Evolutionary conservation across 441 rosid genomes (phyloP), one percentile per base, ranked within the genome.

Genomic region (Viola pubescens): DNA sequence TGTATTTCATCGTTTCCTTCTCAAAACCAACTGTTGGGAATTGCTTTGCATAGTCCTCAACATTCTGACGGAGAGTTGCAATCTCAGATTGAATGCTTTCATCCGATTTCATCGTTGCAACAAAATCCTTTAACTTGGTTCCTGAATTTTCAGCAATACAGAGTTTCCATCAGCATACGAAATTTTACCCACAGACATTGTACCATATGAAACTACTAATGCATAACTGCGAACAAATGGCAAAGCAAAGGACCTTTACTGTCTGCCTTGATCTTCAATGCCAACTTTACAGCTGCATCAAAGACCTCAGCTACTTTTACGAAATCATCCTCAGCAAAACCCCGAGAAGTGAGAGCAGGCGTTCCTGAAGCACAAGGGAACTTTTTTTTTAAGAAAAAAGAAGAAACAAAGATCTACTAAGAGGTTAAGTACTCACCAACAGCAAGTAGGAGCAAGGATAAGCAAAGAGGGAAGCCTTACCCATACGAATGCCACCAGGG

Each of bases 401-500:
- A 42, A 48, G 34, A 26, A 1, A 26, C 34, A 26, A 26, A 26
- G 34, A 26, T 26, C 34, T 26, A 26, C 34, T 26, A 26, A 26
- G 34, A 26, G 34, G 34, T 26, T 26, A 26, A 26, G 34, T 4
- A 9, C 9, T n/a, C 44, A 44, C 51, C 13, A 52, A 53, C 10
- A 39, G 47, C 61, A 56, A 48, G 7, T 39, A 52, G 46, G 37
- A 56, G 52, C 37, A 56, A 38, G 9, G 9, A 59, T 58, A 42
- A 64, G 65, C 9, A 53, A 57, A 52, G 51, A 46, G n/a, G 13
- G 53, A 69, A 52, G 52, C 56, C 78, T 52, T 83, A 92, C 97
- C 98, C 98, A 92, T 89, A 41, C 94, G 89, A 72, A 92, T 84
- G 59, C 98, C 98, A 72, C 98, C 98, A 58, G 98, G 98, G 75